phyloP scores from a whole-genome alignment of 192 early-diverging fungal species.

The Pecoramyces ruminantium region DNA sequence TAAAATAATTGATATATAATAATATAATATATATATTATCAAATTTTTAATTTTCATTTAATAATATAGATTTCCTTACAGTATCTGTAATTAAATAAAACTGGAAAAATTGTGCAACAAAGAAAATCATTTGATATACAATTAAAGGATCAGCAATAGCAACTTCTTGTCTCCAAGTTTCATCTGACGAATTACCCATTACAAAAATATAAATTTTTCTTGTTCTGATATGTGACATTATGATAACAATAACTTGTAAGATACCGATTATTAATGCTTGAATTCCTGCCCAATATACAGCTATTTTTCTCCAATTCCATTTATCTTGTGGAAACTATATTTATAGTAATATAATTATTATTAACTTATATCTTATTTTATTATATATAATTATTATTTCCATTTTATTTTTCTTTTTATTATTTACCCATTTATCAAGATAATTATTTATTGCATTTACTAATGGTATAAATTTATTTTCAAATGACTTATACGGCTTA shows the following conservation, averaged over 20 bases:
- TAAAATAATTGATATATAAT: too few species aligned
- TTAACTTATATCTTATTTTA: too few species aligned
- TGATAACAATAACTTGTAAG: background rate
- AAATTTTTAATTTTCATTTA: too few species aligned
- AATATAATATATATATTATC: too few species aligned
- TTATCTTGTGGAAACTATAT: background rate
- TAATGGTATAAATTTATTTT: background rate
- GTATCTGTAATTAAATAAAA: too few species aligned
- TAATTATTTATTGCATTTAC: background rate
- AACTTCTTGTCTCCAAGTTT: background rate
- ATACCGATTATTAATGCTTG: background rate
- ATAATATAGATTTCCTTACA: too few species aligned
- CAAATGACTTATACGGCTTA: background rate
- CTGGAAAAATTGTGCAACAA: background rate
- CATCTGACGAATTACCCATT: too few species aligned
- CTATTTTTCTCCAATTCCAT: background rate
- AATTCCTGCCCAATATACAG: background rate
- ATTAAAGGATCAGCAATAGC: background rate
- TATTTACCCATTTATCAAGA: background rate
- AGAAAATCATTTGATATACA: background rate
- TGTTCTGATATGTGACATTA: too few species aligned
- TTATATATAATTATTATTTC: too few species aligned
- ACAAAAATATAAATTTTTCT: too few species aligned
- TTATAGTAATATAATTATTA: too few species aligned
- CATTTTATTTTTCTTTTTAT: too few species aligned